phyloP scores from a whole-genome alignment of 805 yeast genomes.

The Suhomyces faveliae region DNA sequence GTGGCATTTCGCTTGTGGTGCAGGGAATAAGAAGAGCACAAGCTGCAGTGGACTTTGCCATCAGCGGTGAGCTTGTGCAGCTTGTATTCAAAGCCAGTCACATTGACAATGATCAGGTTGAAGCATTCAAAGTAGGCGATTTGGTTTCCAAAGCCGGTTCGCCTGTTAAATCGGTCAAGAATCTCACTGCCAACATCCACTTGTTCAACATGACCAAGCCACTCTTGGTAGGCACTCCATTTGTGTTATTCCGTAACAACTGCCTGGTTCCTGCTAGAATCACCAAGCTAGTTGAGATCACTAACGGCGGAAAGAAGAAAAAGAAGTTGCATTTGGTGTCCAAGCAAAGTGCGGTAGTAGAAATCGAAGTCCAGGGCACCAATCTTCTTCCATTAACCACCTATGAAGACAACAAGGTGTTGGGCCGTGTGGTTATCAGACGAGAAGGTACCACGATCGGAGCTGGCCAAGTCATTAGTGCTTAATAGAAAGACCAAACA shows the following conservation, averaged over 20 bases:
- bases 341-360: conserved; percentile 58
- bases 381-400: conserved; percentile 52
- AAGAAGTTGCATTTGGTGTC: conserved; percentile 53
- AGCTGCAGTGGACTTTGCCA: conserved; percentile 47
- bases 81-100: conserved; percentile 45
- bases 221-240: conserved; percentile 73
- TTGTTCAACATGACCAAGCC: conserved; percentile 59
- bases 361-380: conserved; percentile 47
- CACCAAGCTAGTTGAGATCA: conserved; percentile 37
- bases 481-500: neutral
- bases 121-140: conserved; percentile 64
- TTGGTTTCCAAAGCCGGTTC: conserved; percentile 31
- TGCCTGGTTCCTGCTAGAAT: conserved; percentile 69
- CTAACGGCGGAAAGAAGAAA: conserved; percentile 23
- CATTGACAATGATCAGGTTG: conserved; percentile 48
- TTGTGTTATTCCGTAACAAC: conserved; percentile 75
- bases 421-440: conserved; percentile 70
- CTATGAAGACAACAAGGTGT: conserved; percentile 45
- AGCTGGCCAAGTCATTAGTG: conserved; percentile 47
- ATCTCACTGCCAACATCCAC: conserved; percentile 27
- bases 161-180: conserved; percentile 25
- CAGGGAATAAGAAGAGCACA: conserved; percentile 36
- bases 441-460: conserved; percentile 71
- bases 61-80: conserved; percentile 63
- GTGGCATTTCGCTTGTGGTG: conserved; percentile 42